These are phyloP conservation scores for Ceratocystis cubensis DNA, from an alignment of 2,329 filamentous ascomycete genomes.

Conservation along the genomic window DNA sequence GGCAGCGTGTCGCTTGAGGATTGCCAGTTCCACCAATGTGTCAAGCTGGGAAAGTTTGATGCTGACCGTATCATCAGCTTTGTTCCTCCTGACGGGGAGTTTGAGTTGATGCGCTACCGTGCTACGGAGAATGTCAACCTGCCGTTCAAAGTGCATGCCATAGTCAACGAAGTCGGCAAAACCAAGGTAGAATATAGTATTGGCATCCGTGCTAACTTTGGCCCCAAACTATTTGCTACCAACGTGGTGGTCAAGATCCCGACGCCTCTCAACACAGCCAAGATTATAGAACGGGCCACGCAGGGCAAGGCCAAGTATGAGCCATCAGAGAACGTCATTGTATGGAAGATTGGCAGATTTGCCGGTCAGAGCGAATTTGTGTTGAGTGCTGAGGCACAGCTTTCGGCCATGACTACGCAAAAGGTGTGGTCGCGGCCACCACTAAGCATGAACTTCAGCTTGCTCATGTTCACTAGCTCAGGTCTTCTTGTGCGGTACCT, in stretches of 20 bases:
- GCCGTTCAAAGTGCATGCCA: conserved; percentile 96
- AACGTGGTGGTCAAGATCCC: conserved; percentile 92
- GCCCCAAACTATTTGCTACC: conserved; percentile 88
- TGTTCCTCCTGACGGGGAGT: conserved; percentile 91
- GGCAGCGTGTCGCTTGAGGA: conserved; percentile 94
- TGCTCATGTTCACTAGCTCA: conserved; percentile 97
- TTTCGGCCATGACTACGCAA: conserved; percentile 96
- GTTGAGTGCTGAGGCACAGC: conserved; percentile 78
- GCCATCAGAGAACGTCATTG: conserved; percentile 92
- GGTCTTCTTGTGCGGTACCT: conserved; percentile 85
- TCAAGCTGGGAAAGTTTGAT: conserved; percentile 94
- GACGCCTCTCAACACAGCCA: conserved; percentile 89
- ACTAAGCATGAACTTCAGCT: conserved; percentile 77
- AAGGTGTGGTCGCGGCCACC: conserved; percentile 94
- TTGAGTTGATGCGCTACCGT: conserved; percentile 97
- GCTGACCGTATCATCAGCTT: conserved; percentile 94
- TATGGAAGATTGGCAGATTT: conserved; percentile 98
- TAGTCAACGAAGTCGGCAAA: conserved; percentile 93
- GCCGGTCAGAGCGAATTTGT: conserved; percentile 96
- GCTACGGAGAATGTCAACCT: conserved; percentile 97
- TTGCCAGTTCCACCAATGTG: conserved; percentile 97
- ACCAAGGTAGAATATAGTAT: conserved; percentile 99
- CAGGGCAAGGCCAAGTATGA: conserved; percentile 98
- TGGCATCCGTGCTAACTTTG: conserved; percentile 93
- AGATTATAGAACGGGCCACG: conserved; percentile 81